Percentiles rank a stretch among this genome's conserved stretches.
Conservation (phyloP, 352 stramenopile species). For the Pythium sukuiense region DNA sequence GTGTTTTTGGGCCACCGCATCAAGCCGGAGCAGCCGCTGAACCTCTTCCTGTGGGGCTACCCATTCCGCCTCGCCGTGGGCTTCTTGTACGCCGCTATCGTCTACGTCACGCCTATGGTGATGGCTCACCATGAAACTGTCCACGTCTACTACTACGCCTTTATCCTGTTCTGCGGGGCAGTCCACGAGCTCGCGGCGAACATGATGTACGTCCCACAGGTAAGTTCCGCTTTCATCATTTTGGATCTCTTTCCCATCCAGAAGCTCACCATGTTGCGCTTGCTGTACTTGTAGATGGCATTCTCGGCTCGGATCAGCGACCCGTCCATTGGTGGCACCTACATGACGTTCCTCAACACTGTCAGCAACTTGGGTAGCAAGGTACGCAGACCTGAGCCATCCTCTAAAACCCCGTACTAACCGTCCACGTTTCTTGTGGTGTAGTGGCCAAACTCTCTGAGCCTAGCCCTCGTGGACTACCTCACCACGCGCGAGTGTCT, state of each 20-base stretch:
- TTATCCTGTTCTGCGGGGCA: conserved; percentile 67
- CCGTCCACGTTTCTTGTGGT: neutral
- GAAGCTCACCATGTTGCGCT: conserved; percentile 2
- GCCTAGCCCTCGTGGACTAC: conserved; percentile 78
- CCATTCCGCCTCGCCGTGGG: conserved; percentile 82
- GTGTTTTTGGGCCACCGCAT: conserved; percentile 79
- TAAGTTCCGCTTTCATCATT: conserved; percentile 20
- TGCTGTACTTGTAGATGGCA: conserved; percentile 89
- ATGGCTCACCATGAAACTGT: conserved; percentile 74
- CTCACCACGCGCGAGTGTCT: conserved; percentile 81
- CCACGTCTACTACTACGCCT: conserved; percentile 77
- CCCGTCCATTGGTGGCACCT: conserved; percentile 97
- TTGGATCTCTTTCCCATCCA: neutral
- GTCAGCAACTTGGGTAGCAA: conserved; percentile 97
- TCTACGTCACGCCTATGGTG: conserved; percentile 78
- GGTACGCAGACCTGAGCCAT: conserved; percentile 22
- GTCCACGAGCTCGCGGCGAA: conserved; percentile 86
- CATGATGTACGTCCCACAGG: conserved; percentile 91
- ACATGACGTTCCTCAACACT: conserved; percentile 99
- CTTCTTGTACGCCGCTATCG: conserved; percentile 77
- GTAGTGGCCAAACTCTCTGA: conserved; percentile 86
- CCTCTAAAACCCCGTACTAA: neutral
- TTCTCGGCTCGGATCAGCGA: conserved; percentile 98
- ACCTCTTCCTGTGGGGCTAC: conserved; percentile 83
- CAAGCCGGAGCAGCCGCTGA: conserved; percentile 63